Percentiles rank a stretch among this genome's conserved stretches.
Conservation (phyloP, 176 grass and related monocot genomes). For the Raddia guianensis region DNA sequence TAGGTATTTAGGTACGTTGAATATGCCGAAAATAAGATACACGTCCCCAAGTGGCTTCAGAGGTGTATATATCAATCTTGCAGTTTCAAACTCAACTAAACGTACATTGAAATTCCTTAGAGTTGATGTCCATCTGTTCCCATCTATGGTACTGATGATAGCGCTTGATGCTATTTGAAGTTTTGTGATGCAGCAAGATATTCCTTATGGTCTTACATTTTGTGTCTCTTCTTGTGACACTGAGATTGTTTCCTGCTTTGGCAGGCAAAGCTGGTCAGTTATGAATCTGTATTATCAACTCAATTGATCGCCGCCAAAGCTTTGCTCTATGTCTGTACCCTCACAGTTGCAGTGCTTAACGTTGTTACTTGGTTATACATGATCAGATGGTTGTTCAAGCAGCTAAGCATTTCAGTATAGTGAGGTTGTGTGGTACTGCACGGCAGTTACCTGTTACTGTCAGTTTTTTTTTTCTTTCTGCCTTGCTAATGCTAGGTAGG, state of each 20-base stretch:
- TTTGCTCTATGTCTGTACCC: neutral
- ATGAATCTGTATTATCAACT: neutral
- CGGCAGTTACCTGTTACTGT: too few relatives aligned
- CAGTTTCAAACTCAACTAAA: neutral
- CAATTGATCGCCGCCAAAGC: neutral
- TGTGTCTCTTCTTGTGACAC: neutral
- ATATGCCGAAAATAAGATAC: conserved; percentile 4
- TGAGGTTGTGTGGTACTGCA: too few relatives aligned
- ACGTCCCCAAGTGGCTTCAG: neutral
- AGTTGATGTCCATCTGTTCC: neutral
- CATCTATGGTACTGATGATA: neutral
- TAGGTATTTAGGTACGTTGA: neutral
- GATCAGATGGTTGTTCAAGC: neutral
- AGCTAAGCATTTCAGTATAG: neutral
- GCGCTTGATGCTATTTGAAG: neutral
- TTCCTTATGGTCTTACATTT: neutral
- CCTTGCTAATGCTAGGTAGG: too few relatives aligned
- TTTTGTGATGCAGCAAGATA: neutral
- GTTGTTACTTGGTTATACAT: neutral
- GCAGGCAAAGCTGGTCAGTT: conserved; percentile 14
- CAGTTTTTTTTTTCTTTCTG: too few relatives aligned
- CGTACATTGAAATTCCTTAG: neutral
- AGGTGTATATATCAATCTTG: neutral
- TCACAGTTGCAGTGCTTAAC: neutral
- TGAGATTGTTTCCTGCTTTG: neutral